phyloP scores from a whole-genome alignment of 2,329 filamentous ascomycete species.

The Phyllosticta citribraziliensis region DNA sequence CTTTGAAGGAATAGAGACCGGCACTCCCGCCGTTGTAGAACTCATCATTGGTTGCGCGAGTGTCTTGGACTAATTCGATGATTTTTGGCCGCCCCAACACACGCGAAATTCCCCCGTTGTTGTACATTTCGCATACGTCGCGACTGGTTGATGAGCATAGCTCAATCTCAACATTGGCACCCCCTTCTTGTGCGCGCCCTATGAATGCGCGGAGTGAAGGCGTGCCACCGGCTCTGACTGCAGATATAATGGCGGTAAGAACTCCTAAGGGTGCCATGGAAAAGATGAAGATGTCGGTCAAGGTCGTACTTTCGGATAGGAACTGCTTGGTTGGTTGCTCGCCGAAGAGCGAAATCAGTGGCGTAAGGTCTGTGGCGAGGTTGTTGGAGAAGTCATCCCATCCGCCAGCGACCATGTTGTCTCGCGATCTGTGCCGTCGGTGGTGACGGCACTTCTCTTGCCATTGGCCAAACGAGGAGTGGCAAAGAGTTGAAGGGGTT shows the following conservation, averaged over 20 bases:
- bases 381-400: slow-evolving; percentile 33
- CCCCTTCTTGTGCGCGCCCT: slow-evolving; percentile 29
- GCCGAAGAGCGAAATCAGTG: slow-evolving; percentile 16
- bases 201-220: slow-evolving; percentile 29
- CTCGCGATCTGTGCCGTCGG: not conserved
- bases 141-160: slow-evolving; percentile 30
- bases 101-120: slow-evolving; percentile 9
- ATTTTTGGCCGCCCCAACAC: slow-evolving; percentile 12
- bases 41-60: slow-evolving; percentile 7
- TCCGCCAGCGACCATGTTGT: not conserved
- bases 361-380: slow-evolving; percentile 24
- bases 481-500: not conserved
- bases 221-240: slow-evolving; percentile 21
- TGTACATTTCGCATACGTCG: slow-evolving; percentile 16
- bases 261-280: slow-evolving; percentile 32
- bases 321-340: slow-evolving; percentile 23
- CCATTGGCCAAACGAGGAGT: not conserved
- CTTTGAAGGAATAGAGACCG: not conserved
- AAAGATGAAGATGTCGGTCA: slow-evolving; percentile 24
- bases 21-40: slow-evolving; percentile 13
- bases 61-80: slow-evolving; percentile 17
- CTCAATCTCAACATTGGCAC: slow-evolving; percentile 27
- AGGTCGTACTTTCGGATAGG: slow-evolving; percentile 17
- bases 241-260: slow-evolving; percentile 28
- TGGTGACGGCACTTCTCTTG: not conserved